Percentiles rank a stretch among this genome's conserved stretches.
Evolutionary conservation across 345 rosid genomes (phyloP).

Genomic region (Abelmoschus esculentus): DNA sequence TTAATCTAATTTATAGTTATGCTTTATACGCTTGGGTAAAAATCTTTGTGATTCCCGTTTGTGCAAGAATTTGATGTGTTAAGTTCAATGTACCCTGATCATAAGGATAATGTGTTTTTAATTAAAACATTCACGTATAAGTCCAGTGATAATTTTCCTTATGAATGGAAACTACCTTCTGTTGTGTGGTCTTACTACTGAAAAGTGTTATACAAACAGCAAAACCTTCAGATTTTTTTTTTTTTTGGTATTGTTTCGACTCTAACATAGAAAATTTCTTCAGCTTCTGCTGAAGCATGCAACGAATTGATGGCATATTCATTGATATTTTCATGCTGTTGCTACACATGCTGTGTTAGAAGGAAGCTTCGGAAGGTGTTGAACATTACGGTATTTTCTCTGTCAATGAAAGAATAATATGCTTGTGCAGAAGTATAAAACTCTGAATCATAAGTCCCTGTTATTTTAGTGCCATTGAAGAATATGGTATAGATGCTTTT

Average conservation of each 20-base stretch:
- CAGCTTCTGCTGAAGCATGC: constrained; percentile 97
- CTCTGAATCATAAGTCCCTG: not conserved
- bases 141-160: not conserved
- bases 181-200: not conserved
- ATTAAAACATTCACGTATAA: too few relatives aligned
- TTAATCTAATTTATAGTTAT: not conserved
- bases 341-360: constrained; percentile 93
- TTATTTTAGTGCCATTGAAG: not conserved
- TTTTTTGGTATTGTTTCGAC: constrained; percentile 11
- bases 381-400: constrained; percentile 64
- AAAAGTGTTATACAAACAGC: not conserved
- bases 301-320: constrained; percentile 92
- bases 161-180: not conserved
- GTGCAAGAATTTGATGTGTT: not conserved
- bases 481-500: constrained; percentile 3
- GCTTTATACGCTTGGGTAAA: not conserved
- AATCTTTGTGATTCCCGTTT: not conserved
- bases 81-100: not conserved
- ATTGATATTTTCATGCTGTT: constrained; percentile 87
- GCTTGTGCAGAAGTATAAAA: not conserved
- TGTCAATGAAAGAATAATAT: constrained; percentile 4
- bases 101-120: too few relatives aligned
- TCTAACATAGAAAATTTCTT: constrained; percentile 12
- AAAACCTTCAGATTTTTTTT: not conserved
- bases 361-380: constrained; percentile 80